phyloP scores from a whole-genome alignment of 805 yeast genomes.

The Clavispora asparagi region DNA sequence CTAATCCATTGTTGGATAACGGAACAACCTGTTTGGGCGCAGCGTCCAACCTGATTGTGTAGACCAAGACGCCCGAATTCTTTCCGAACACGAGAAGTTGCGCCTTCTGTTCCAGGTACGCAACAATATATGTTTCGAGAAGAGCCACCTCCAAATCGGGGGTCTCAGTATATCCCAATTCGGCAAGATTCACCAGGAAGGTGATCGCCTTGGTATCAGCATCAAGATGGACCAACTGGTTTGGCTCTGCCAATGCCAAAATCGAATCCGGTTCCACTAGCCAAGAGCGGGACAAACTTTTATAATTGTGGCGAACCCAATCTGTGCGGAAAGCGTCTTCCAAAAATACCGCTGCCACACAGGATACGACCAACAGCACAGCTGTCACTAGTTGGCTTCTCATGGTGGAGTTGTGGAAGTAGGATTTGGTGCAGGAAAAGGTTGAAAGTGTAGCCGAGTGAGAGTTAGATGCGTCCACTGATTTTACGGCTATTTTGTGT shows the following conservation, averaged over 20 bases:
- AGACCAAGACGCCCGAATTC: constrained; percentile 7
- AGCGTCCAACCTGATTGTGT: constrained; percentile 1
- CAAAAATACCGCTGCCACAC: constrained; percentile 21
- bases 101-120: constrained; percentile 4
- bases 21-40: constrained; percentile 2
- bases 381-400: neutral
- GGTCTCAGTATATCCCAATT: neutral
- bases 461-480: neutral
- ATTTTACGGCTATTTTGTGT: too few relatives aligned
- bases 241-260: constrained; percentile 19
- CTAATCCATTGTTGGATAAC: neutral
- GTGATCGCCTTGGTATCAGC: constrained; percentile 18
- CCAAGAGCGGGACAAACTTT: constrained; percentile 23
- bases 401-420: neutral
- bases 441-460: neutral
- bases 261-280: constrained; percentile 13
- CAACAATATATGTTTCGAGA: constrained; percentile 4
- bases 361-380: neutral
- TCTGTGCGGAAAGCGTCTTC: constrained; percentile 55
- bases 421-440: neutral
- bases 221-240: constrained; percentile 21
- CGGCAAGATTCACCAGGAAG: constrained; percentile 23
- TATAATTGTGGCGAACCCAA: constrained; percentile 48
- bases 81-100: constrained; percentile 8
- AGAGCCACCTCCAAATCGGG: neutral